phyloP scores from a whole-genome alignment of 257 asterid genomes.

The Solanum arcanum region DNA sequence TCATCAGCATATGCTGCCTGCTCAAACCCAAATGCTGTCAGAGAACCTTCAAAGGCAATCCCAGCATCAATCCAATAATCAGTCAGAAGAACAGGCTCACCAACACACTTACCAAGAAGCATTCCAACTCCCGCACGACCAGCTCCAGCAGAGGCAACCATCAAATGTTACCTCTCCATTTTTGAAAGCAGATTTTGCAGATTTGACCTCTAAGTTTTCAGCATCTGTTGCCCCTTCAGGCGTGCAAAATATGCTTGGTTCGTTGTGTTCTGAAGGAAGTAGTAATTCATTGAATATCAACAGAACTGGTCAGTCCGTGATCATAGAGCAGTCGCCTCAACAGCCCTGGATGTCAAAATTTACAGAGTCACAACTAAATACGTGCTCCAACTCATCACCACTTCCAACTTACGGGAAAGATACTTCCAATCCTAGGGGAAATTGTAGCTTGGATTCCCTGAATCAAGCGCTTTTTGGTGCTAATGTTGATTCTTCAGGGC shows the following conservation, averaged over 20 bases:
- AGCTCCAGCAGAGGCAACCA: slow-evolving; percentile 59
- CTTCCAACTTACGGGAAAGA: slow-evolving; percentile 49
- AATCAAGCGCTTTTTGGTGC: slow-evolving; percentile 55
- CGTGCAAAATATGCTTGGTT: slow-evolving; percentile 65
- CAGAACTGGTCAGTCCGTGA: slow-evolving; percentile 41
- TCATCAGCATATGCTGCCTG: slow-evolving; percentile 43
- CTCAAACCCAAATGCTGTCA: slow-evolving; percentile 54
- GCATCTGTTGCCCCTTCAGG: slow-evolving; percentile 35
- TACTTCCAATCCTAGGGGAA: slow-evolving; percentile 44
- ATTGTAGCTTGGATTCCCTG: slow-evolving; percentile 43
- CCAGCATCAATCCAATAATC: slow-evolving; percentile 44
- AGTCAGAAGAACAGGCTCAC: slow-evolving; percentile 28
- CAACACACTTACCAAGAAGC: slow-evolving; percentile 52
- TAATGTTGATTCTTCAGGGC: slow-evolving; percentile 56
- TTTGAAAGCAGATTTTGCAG: slow-evolving; percentile 44
- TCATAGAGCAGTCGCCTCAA: slow-evolving; percentile 49
- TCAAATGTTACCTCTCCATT: slow-evolving; percentile 56
- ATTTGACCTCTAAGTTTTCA: slow-evolving; percentile 36
- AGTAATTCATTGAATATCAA: slow-evolving; percentile 48
- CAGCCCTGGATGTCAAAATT: slow-evolving; percentile 59
- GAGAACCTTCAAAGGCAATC: slow-evolving; percentile 50
- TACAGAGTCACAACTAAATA: slow-evolving; percentile 30
- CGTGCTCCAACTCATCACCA: slow-evolving; percentile 31
- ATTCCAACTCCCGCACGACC: slow-evolving; percentile 43
- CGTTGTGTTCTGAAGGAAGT: slow-evolving; percentile 59